Evolutionary conservation across 805 yeast species (phyloP).

Genomic region (Myxozyma neotropica): DNA sequence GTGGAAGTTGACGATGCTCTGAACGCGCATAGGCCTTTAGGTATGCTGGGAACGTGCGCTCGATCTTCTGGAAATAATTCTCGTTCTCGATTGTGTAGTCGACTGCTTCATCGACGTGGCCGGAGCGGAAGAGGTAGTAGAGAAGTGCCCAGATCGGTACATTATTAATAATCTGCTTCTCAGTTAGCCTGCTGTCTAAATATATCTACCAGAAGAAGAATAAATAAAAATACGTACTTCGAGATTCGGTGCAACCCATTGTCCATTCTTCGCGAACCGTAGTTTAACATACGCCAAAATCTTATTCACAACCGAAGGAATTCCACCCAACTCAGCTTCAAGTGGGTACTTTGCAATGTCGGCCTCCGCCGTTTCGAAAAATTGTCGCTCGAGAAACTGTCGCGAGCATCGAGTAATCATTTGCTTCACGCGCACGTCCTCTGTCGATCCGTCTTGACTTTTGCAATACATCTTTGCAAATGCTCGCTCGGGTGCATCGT

Average conservation of each 20-base stretch:
- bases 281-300: constrained; percentile 62
- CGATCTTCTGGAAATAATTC: constrained; percentile 78
- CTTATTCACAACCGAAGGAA: constrained; percentile 72
- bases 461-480: constrained; percentile 43
- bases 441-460: constrained; percentile 39
- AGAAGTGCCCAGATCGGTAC: constrained; percentile 93
- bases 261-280: constrained; percentile 48
- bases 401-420: constrained; percentile 59
- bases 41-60: constrained; percentile 79
- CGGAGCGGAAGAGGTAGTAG: constrained; percentile 82
- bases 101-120: constrained; percentile 76
- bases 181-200: not conserved
- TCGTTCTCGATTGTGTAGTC: constrained; percentile 64
- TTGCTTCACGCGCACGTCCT: constrained; percentile 44
- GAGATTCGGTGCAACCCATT: constrained; percentile 57
- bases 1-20: constrained; percentile 57
- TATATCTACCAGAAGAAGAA: not conserved
- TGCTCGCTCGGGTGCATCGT: constrained; percentile 39
- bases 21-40: constrained; percentile 68
- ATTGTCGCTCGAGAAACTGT: constrained; percentile 71
- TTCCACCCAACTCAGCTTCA: constrained; percentile 60
- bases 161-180: constrained; percentile 61
- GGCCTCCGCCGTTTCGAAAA: constrained; percentile 70
- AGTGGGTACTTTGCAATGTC: constrained; percentile 55
- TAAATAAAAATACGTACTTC: constrained; percentile 39